Conservation (phyloP, 805 yeast species). For the Ogataea parapolymorpha region DNA sequence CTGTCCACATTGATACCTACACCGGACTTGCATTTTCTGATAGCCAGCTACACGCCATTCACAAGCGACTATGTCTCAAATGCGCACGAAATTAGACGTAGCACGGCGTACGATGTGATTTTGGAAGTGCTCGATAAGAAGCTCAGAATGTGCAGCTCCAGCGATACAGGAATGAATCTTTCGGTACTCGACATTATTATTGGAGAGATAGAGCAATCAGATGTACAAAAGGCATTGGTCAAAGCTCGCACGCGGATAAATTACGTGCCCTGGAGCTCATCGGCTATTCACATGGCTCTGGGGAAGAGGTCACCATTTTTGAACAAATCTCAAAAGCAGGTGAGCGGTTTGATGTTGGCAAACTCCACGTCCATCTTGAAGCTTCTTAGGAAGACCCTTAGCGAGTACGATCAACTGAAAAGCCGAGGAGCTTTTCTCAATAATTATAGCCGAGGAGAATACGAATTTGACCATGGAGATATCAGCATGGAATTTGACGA, state of each 20-base stretch:
- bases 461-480: constrained; percentile 41
- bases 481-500: constrained; percentile 46
- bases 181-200: constrained; percentile 68
- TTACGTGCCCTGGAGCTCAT: constrained; percentile 85
- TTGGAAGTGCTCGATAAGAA: constrained; percentile 78
- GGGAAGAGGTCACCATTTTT: constrained; percentile 69
- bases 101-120: constrained; percentile 82
- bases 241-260: constrained; percentile 64
- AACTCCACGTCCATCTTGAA: constrained; percentile 76
- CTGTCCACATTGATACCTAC: constrained; percentile 81
- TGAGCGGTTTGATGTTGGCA: constrained; percentile 79
- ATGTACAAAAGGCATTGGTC: constrained; percentile 62
- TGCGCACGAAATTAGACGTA: constrained; percentile 54
- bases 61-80: constrained; percentile 62
- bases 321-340: constrained; percentile 39
- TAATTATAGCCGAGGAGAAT: constrained; percentile 56
- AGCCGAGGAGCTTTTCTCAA: constrained; percentile 81
- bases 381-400: constrained; percentile 61
- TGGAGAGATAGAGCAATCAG: constrained; percentile 67
- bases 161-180: constrained; percentile 49
- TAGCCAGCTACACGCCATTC: constrained; percentile 76
- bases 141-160: constrained; percentile 59
- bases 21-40: constrained; percentile 74
- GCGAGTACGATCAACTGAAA: constrained; percentile 77
- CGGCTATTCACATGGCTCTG: constrained; percentile 72